Conservation (phyloP, 2,329 filamentous ascomycete species). For the Alternaria triticina region DNA sequence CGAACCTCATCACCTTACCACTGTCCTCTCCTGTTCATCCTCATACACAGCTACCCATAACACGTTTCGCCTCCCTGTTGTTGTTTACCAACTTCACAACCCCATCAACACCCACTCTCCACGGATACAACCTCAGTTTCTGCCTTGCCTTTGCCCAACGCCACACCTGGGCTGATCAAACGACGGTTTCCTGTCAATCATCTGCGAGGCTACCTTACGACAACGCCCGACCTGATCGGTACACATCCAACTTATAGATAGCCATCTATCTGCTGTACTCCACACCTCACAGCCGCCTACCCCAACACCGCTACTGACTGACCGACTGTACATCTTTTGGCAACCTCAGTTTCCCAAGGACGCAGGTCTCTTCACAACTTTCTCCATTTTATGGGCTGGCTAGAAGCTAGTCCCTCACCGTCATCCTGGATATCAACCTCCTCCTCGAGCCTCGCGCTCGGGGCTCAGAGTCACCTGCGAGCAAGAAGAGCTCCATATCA, state of each 20-base stretch:
- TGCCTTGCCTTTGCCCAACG: slow-evolving; percentile 38
- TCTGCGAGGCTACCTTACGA: slow-evolving; percentile 21
- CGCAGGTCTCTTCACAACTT: slow-evolving; percentile 20
- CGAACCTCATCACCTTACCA: slow-evolving; percentile 37
- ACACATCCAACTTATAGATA: slow-evolving; percentile 14
- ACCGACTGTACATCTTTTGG: slow-evolving; percentile 1
- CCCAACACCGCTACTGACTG: slow-evolving; percentile 14
- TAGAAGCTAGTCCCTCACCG: slow-evolving; percentile 57
- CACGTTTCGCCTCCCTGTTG: slow-evolving; percentile 25
- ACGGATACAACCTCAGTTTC: slow-evolving; percentile 25
- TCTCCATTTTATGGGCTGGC: slow-evolving; percentile 51
- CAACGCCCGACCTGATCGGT: slow-evolving; percentile 25
- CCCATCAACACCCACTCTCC: slow-evolving; percentile 13
- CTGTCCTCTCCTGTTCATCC: slow-evolving; percentile 32
- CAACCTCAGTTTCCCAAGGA: slow-evolving; percentile 16
- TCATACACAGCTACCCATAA: slow-evolving; percentile 28
- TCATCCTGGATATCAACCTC: slow-evolving; percentile 93
- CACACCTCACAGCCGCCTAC: background rate
- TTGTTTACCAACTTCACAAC: slow-evolving; percentile 31
- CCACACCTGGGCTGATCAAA: slow-evolving; percentile 26
- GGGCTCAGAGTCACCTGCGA: slow-evolving; percentile 71
- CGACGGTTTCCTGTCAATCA: slow-evolving; percentile 15
- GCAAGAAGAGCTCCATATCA: slow-evolving; percentile 53
- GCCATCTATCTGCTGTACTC: slow-evolving; percentile 2
- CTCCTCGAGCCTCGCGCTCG: slow-evolving; percentile 77